A percentile compares a stretch with the other conserved stretches of the same genome.
These are phyloP conservation scores for Narthecium ossifragum DNA, from an alignment of 106 monocot genomes.

Conservation along the genomic window DNA sequence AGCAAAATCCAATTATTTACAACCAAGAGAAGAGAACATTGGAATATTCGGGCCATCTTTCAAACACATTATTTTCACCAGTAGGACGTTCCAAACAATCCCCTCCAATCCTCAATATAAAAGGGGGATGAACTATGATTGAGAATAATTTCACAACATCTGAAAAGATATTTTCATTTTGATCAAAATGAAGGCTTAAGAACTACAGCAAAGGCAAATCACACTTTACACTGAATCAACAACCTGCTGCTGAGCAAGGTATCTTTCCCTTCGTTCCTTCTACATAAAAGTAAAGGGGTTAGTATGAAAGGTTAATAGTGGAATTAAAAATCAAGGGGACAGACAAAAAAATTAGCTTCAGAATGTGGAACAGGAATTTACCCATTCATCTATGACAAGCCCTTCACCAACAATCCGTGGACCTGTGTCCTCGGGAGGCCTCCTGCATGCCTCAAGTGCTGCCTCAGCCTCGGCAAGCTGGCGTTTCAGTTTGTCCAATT, in stretches of 20 bases:
- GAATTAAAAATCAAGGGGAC: too few species aligned
- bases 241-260: constrained; percentile 46
- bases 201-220: too few species aligned
- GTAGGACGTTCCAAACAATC: too few species aligned
- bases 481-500: constrained; percentile 71
- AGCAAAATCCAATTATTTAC: too few species aligned
- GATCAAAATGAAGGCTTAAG: too few species aligned
- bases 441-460: constrained; percentile 67
- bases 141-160: too few species aligned
- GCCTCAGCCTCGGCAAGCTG: constrained; percentile 81
- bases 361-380: constrained; percentile 9
- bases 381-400: constrained; percentile 88
- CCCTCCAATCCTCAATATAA: too few species aligned
- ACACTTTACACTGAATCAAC: constrained; percentile 33
- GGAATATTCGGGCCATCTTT: too few species aligned
- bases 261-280: constrained; percentile 59
- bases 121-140: too few species aligned
- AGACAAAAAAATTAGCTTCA: neutral
- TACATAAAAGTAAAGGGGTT: constrained; percentile 1
- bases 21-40: too few species aligned
- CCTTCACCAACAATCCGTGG: constrained; percentile 68
- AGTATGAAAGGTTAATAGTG: neutral
- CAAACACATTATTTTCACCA: too few species aligned
- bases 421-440: constrained; percentile 60
- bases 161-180: too few species aligned